A percentile compares a stretch with the other conserved stretches of the same genome.
Evolutionary conservation across 306 rosid genomes (phyloP).

Genomic region (Quercus cerris): DNA sequence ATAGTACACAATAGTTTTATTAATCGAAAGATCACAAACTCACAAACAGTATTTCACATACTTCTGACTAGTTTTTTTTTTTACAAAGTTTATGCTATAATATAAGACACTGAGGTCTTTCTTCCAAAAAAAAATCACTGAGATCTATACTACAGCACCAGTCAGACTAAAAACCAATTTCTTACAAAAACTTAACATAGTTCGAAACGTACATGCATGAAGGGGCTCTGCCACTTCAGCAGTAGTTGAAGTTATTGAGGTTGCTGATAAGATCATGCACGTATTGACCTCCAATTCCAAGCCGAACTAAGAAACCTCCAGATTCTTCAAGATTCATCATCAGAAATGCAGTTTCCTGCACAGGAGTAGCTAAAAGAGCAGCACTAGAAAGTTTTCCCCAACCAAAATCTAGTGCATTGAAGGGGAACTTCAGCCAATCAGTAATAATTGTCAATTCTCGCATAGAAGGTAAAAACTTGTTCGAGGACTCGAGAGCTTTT

Average conservation of each 20-base stretch:
- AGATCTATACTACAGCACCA: background rate
- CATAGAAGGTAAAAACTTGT: constrained; percentile 35
- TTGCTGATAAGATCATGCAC: background rate
- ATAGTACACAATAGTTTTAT: background rate
- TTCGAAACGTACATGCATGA: background rate
- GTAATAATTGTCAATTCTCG: constrained; percentile 24
- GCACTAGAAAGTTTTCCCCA: constrained; percentile 19
- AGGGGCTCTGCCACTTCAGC: background rate
- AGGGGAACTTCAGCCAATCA: constrained; percentile 24
- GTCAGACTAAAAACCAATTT: background rate
- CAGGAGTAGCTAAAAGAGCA: constrained; percentile 20
- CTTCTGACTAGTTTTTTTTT: too few species aligned
- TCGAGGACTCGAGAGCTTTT: constrained; percentile 22
- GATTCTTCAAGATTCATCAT: constrained; percentile 16
- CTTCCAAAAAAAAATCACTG: background rate
- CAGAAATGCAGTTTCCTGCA: constrained; percentile 28
- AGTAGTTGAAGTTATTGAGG: constrained; percentile 9
- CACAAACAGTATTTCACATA: background rate
- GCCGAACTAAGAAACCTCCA: constrained; percentile 16
- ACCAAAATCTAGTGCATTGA: constrained; percentile 21
- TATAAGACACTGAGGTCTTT: background rate
- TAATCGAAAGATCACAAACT: background rate
- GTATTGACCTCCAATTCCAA: constrained; percentile 17
- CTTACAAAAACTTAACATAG: background rate
- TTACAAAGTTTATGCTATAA: background rate